Conservation (phyloP, 2,329 filamentous ascomycete genomes). For the Alternaria viburni region DNA sequence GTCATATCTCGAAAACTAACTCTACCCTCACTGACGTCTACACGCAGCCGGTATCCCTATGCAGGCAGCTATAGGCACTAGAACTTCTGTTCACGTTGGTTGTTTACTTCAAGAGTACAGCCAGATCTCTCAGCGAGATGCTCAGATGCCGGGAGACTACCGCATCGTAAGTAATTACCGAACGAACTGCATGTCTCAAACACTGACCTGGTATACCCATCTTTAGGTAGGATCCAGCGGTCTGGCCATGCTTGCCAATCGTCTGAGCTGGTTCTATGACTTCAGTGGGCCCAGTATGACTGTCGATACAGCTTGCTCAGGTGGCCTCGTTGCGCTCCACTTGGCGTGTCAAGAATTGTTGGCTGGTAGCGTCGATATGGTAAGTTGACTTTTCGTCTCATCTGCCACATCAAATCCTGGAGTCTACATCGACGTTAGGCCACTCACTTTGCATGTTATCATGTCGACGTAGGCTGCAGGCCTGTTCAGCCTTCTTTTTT, state of each 20-base stretch:
- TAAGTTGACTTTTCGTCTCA: background rate
- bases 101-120: slow-evolving; percentile 20
- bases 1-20: background rate
- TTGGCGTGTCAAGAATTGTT: slow-evolving; percentile 24
- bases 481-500: background rate
- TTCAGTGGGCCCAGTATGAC: slow-evolving; percentile 32
- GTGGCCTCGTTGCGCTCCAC: slow-evolving; percentile 28
- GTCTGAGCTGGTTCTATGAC: slow-evolving; percentile 35
- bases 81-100: slow-evolving; percentile 26
- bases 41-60: slow-evolving; percentile 21
- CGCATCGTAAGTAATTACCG: background rate
- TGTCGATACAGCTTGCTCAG: slow-evolving; percentile 39
- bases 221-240: slow-evolving; percentile 1
- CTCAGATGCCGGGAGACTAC: slow-evolving; percentile 18
- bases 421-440: background rate
- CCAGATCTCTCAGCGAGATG: slow-evolving; percentile 11
- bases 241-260: slow-evolving; percentile 21
- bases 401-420: background rate
- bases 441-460: background rate
- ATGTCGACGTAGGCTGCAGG: background rate
- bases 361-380: slow-evolving; percentile 17
- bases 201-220: too few species aligned
- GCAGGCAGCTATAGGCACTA: slow-evolving; percentile 19
- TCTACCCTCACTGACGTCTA: background rate
- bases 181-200: too few species aligned